These are phyloP conservation scores for Aquilaria yunnanensis DNA, from an alignment of 345 rosid species.

Conservation along the genomic window DNA sequence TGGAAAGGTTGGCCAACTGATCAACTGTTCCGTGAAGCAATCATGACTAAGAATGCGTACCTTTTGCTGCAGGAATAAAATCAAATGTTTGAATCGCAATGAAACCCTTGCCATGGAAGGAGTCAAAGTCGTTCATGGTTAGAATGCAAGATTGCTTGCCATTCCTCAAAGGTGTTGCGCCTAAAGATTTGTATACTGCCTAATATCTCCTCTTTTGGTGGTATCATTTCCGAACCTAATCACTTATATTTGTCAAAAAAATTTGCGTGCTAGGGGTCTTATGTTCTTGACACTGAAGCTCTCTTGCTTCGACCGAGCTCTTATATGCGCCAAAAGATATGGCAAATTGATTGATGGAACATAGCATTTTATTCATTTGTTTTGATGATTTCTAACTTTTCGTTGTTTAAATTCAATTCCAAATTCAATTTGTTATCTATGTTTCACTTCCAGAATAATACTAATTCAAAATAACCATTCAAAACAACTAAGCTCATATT, in stretches of 20 bases:
- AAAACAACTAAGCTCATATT: no score
- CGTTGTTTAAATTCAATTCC: neutral
- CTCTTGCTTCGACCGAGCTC: conserved; percentile 46
- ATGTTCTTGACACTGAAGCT: conserved; percentile 93
- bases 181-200: no score
- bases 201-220: no score
- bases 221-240: no score
- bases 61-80: conserved; percentile 53
- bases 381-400: neutral
- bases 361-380: conserved; percentile 3
- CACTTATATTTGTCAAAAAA: no score
- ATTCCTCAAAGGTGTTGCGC: conserved; percentile 67
- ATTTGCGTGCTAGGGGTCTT: conserved; percentile 21
- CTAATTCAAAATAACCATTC: neutral
- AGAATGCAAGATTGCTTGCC: conserved; percentile 93
- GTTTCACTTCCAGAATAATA: conserved; percentile 9
- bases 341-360: conserved; percentile 37
- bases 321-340: conserved; percentile 28
- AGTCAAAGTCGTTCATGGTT: conserved; percentile 63
- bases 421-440: neutral
- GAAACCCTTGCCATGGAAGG: conserved; percentile 47
- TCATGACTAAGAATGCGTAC: conserved; percentile 12
- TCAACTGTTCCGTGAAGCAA: no score
- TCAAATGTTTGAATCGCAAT: conserved; percentile 28
- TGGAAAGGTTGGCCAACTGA: conserved; percentile 50